A percentile compares a stretch with the other conserved stretches of the same genome.
Evolutionary conservation across 345 rosid species (phyloP).

Genomic region (Litchi chinensis): DNA sequence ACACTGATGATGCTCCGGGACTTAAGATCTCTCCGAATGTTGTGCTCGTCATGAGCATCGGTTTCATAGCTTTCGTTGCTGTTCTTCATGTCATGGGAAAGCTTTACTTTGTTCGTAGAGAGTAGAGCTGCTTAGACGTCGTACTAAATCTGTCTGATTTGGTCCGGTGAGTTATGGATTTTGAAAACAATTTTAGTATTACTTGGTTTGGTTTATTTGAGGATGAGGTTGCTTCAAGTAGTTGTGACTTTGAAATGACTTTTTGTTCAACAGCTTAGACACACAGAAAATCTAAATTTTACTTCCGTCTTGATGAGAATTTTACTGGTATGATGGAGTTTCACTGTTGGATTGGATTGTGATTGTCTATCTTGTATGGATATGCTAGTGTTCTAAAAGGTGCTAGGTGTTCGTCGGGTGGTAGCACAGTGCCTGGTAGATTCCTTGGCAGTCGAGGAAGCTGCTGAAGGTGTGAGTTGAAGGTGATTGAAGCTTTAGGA

Average conservation of each 20-base stretch:
- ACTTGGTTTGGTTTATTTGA: neutral
- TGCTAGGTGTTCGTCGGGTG: no score
- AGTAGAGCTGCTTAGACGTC: constrained; percentile 2
- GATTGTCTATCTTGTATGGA: neutral
- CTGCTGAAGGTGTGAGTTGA: no score
- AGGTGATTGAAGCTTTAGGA: no score
- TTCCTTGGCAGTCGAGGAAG: no score
- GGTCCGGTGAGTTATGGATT: neutral
- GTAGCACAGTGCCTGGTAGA: no score
- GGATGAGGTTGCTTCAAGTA: neutral
- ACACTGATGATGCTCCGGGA: constrained; percentile 65
- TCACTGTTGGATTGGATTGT: neutral
- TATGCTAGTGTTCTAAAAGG: neutral
- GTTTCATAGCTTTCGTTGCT: constrained; percentile 66
- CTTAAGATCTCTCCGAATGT: constrained; percentile 65
- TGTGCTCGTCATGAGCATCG: constrained; percentile 64
- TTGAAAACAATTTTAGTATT: constrained; percentile 4
- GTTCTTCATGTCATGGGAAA: constrained; percentile 62
- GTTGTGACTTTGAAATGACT: neutral
- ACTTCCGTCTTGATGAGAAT: neutral
- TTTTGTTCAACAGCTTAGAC: neutral
- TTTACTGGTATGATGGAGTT: neutral
- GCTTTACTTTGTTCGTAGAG: constrained; percentile 48
- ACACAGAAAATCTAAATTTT: neutral
- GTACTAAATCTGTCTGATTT: neutral